phyloP scores from a whole-genome alignment of 257 asterid genomes.

The Solanum paucissectum region DNA sequence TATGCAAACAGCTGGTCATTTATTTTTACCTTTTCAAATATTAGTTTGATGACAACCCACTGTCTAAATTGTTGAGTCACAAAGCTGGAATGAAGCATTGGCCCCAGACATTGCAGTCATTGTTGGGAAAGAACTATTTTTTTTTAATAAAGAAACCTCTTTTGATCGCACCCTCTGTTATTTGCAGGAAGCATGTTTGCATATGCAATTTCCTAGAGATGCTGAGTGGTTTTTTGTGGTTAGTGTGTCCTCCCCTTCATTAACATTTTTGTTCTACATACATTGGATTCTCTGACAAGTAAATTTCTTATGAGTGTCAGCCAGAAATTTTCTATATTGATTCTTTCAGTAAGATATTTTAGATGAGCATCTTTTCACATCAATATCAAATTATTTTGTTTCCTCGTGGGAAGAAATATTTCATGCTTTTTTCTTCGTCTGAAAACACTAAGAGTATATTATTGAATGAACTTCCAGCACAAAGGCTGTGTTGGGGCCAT shows the following conservation, averaged over 20 bases:
- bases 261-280: not conserved
- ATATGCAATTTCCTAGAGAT: constrained; percentile 44
- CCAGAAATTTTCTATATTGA: not conserved
- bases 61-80: not conserved
- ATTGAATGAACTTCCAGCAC: not conserved
- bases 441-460: not conserved
- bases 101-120: not conserved
- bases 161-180: not conserved
- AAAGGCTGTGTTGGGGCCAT: not conserved
- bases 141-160: not conserved
- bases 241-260: constrained; percentile 24
- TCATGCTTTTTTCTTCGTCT: not conserved
- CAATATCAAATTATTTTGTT: not conserved
- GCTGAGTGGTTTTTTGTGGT: constrained; percentile 17
- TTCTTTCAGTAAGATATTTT: not conserved
- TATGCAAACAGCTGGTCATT: not conserved
- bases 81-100: not conserved
- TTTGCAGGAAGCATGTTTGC: constrained; percentile 66
- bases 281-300: not conserved
- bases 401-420: not conserved
- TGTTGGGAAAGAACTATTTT: not conserved
- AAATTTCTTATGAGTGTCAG: not conserved
- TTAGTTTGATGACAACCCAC: not conserved
- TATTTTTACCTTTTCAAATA: not conserved
- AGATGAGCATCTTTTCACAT: not conserved